Base-by-base conservation (phyloP, 2,329 filamentous ascomycete genomes). In the Clathrospora elynae region DNA sequence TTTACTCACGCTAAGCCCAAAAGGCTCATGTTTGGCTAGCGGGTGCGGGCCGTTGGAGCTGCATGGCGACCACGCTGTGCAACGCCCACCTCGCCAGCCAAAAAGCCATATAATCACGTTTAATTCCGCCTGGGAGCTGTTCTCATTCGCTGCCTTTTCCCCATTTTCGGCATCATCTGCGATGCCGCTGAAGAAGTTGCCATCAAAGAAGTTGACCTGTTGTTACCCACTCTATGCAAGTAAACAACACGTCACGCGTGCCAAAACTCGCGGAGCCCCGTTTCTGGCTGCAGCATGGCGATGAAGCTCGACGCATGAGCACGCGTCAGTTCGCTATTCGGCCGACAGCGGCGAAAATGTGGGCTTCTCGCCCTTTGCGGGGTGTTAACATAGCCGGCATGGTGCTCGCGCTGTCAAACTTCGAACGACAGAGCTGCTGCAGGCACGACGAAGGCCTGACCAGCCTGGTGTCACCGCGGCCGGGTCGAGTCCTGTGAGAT, bases 261-360 rank as follows among this genome's bases (percentile, higher is more conserved):
- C 30, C 17, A 42, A 39, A 44, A 35, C 35, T 31, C 19, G 46
- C 43, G 31, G 39, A 34, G 33, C 29, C 28, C 44, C 46, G 29
- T 34, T 29, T 42, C 41, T 33, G 40, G 44, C 38, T 38, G 43
- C 39, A 44, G 35, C 40, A 39, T 31, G 26, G 35, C 42, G 53
- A 56, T 46, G 51, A 51, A 60, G 59, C 48, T 46, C 44, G 45
- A 59, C 53, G 64, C 60, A 66, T 46, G 57, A 46, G 60, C 51
- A 68, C 64, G 63, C 61, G 63, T 59, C 64, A 53, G 22, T 36
- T 36, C 48, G 53, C 53, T 34, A 67, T 67, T 66, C 62, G 63
- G 45, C 44, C 50, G 49, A 32, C 7, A 25, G 20, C 3, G 9
- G 13, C 29, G 25, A 52, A n/a, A 51, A 42, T 54, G 59, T 56